Evolutionary conservation across 768 basidiomycete genomes (phyloP).

Genomic region (Plicaturopsis crispa): DNA sequence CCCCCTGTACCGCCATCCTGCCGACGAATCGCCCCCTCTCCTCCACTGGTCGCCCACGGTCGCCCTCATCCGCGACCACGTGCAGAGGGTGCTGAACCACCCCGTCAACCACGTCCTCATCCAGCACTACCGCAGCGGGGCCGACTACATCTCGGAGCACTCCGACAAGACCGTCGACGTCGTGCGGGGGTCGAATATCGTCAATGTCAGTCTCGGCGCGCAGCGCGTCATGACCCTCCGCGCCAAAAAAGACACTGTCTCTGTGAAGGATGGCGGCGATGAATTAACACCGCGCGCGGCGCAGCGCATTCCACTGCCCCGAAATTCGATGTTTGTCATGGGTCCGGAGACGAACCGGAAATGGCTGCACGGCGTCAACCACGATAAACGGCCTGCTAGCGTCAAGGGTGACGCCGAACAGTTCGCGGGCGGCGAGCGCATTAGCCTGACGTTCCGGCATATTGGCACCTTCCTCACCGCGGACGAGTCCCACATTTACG

Average conservation of each 20-base stretch:
- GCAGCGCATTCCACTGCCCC: conserved; percentile 67
- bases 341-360: conserved; percentile 63
- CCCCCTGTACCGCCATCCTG: conserved; percentile 78
- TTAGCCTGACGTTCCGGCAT: conserved; percentile 73
- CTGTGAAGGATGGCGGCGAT: neutral
- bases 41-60: conserved; percentile 65
- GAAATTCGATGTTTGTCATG: conserved; percentile 81
- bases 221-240: conserved; percentile 73
- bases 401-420: conserved; percentile 51
- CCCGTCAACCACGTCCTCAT: conserved; percentile 81
- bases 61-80: conserved; percentile 51
- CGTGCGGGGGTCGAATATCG: conserved; percentile 63
- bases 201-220: conserved; percentile 77
- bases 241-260: conserved; percentile 43
- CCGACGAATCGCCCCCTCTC: conserved; percentile 69
- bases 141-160: conserved; percentile 81
- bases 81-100: conserved; percentile 50
- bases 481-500: conserved; percentile 50
- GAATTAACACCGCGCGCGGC: conserved; percentile 23
- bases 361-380: conserved; percentile 74
- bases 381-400: conserved; percentile 57
- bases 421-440: conserved; percentile 51
- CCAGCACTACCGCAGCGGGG: conserved; percentile 71
- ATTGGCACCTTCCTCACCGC: conserved; percentile 69
- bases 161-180: conserved; percentile 85